Evolutionary conservation across 805 yeast species (phyloP).

Genomic region (Kregervanrija pseudodelftensis): DNA sequence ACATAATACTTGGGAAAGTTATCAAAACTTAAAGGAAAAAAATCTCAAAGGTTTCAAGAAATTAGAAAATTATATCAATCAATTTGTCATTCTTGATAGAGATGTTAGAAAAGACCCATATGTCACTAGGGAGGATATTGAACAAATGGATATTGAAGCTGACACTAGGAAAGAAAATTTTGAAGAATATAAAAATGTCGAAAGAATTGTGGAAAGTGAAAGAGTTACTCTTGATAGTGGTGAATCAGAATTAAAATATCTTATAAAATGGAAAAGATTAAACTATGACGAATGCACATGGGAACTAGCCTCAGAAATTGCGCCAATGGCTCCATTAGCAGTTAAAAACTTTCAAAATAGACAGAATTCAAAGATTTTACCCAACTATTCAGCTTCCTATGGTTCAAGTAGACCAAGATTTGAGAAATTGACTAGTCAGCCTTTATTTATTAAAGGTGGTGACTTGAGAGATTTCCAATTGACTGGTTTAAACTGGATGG

Average conservation of each 20-base stretch:
- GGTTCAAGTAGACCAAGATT: slow-evolving; percentile 74
- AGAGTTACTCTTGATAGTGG: slow-evolving; percentile 59
- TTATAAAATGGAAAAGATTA: slow-evolving; percentile 89
- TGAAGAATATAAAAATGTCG: slow-evolving; percentile 78
- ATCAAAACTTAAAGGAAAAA: slow-evolving; percentile 37
- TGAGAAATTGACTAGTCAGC: slow-evolving; percentile 81
- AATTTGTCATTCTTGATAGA: slow-evolving; percentile 62
- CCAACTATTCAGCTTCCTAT: slow-evolving; percentile 72
- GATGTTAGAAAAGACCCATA: slow-evolving; percentile 72
- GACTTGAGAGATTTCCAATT: slow-evolving; percentile 94
- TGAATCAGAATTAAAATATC: slow-evolving; percentile 63
- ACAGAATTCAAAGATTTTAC: slow-evolving; percentile 75
- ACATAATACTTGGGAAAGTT: slow-evolving; percentile 92
- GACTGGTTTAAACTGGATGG: slow-evolving; percentile 99
- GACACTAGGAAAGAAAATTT: slow-evolving; percentile 80
- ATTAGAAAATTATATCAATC: slow-evolving; percentile 84
- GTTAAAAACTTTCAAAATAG: slow-evolving; percentile 80
- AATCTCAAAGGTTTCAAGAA: slow-evolving; percentile 69
- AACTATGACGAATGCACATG: slow-evolving; percentile 95
- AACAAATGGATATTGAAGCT: slow-evolving; percentile 84
- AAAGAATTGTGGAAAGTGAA: slow-evolving; percentile 81
- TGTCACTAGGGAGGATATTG: slow-evolving; percentile 87
- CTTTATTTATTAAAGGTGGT: slow-evolving; percentile 83
- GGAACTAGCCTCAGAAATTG: slow-evolving; percentile 90
- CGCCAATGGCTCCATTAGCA: slow-evolving; percentile 72